Evolutionary conservation across 139 green algal species (phyloP), one percentile per base, ranked within the genome.

Genomic region (Auxenochlorella pyrenoidosa): DNA sequence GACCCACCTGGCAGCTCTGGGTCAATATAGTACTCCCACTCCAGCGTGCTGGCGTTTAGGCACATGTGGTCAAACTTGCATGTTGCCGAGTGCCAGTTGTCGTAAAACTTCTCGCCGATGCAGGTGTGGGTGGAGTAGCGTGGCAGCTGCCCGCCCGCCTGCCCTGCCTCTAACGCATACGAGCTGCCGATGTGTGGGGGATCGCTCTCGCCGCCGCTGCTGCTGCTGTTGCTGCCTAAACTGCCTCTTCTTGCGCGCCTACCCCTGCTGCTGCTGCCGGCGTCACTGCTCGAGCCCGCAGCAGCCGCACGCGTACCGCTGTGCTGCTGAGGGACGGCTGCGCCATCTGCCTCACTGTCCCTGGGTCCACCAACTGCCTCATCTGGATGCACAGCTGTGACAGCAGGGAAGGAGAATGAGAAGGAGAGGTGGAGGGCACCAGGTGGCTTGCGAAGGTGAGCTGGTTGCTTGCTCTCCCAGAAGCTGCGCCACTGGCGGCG

Each of bases 21-120:
- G 83, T 87, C 83, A 15, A 75, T 8, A 44, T 82, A 87, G 38
- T 87, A 87, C 71, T 87, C 71, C 60, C 82, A 87, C 40, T 87
- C 22, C 51, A 32, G 16, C 12, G 71, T 82, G 34, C n/a, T 60
- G 24, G 83, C 73, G 32, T 87, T 82, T 5, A 87, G 71, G 83
- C 83, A 87, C 21, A 87, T 32, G 83, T 82, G 82, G 83, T 87
- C 83, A 79, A 87, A 87, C 36, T 87, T 87, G 71, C 83, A 87
- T 12, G 83, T 87, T 36, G 83, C 38, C 71, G 38, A 71, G 30
- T 87, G 83, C 51, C 51, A 87, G 71, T 79, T 79, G 54, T 87
- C 83, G 24, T 87, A 47, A 40, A 82, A 82, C 54, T 82, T 87
- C 26, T 75, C 38, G 51, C 36, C 34, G 3, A 82, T 65, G 72